Evolutionary conservation across 2,329 filamentous ascomycete genomes (phyloP).

Genomic region (Escovopsis weberi): DNA sequence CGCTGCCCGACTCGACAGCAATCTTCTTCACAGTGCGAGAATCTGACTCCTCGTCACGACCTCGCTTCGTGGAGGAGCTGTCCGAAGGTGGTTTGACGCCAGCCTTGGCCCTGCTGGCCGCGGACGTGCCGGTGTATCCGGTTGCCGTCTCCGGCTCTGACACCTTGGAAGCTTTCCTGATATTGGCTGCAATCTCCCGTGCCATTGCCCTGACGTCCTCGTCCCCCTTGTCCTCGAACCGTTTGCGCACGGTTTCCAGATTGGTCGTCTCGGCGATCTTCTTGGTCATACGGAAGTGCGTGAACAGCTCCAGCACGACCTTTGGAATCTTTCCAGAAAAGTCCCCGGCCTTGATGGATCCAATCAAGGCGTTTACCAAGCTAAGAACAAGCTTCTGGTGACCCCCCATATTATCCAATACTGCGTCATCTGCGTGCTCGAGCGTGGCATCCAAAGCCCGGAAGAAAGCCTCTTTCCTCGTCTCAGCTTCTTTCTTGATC

Average conservation of each 20-base stretch:
- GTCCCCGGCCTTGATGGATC: conserved; percentile 37
- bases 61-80: conserved; percentile 19
- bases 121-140: conserved; percentile 26
- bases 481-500: conserved; percentile 26
- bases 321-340: conserved; percentile 40
- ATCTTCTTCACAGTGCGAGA: conserved; percentile 27
- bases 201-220: conserved; percentile 48
- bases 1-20: conserved; percentile 23
- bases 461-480: conserved; percentile 34
- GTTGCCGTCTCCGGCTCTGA: conserved; percentile 20
- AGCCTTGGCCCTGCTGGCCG: conserved; percentile 22
- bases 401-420: conserved; percentile 42
- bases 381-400: conserved; percentile 42
- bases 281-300: conserved; percentile 45
- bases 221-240: conserved; percentile 50
- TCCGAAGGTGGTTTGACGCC: conserved; percentile 16
- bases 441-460: conserved; percentile 38
- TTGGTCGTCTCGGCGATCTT: conserved; percentile 50
- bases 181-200: conserved; percentile 37
- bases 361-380: conserved; percentile 38
- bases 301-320: conserved; percentile 44
- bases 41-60: conserved; percentile 26
- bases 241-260: conserved; percentile 48
- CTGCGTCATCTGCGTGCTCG: conserved; percentile 37
- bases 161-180: conserved; percentile 25